Base-by-base conservation (phyloP, 2,329 filamentous ascomycete species). In the Xylaria sp. region DNA sequence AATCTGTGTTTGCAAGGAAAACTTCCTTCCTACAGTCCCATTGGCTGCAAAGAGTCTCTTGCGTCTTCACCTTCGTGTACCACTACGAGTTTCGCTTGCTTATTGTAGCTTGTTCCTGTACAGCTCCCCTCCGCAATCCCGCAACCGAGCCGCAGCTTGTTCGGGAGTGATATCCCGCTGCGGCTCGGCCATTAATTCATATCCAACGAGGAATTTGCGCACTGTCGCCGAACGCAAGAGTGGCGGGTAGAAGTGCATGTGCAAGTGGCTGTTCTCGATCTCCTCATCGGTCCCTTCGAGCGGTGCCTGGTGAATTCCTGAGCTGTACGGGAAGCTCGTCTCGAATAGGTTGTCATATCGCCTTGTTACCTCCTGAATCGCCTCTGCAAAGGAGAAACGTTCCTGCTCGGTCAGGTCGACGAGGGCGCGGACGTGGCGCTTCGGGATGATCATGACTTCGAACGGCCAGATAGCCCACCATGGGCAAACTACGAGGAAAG, bases 381-480 rank as follows among this genome's bases (percentile, higher is more conserved):
- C 86, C 71, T 96, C 90, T 11, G 94, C 91, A 63, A 97, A 84
- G 54, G 87, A 80, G 19, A 82, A 72, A 65, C 87, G 85, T 75
- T 97, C 93, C 30, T 81, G 76, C 8, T 82, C 80, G 54, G 82
- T 83, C 44, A 99, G 80, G 72, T 99, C 93, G 13, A 96, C 86
- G 51, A 99, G 80, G 1, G 89, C 89, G 48, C 92, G 86, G 66
- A 92, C 88, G 73, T 97, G 92, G 62, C 85, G 80, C 77, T 91
- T 95, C 62, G 90, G 85, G 35, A 97, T 80, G 61, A 99, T 83
- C 79, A 99, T 89, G 52, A 93, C 89, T 78, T 99, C 94, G 63
- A 97, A 99, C 0, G 94, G 94, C 94, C 94, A 99, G 16, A 91
- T 83, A 0, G 91, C 94, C 94, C 94, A 99, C 92, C 94, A 99